phyloP scores from a whole-genome alignment of 1,284 basidiomycete species.

The Naganishia cerealis region DNA sequence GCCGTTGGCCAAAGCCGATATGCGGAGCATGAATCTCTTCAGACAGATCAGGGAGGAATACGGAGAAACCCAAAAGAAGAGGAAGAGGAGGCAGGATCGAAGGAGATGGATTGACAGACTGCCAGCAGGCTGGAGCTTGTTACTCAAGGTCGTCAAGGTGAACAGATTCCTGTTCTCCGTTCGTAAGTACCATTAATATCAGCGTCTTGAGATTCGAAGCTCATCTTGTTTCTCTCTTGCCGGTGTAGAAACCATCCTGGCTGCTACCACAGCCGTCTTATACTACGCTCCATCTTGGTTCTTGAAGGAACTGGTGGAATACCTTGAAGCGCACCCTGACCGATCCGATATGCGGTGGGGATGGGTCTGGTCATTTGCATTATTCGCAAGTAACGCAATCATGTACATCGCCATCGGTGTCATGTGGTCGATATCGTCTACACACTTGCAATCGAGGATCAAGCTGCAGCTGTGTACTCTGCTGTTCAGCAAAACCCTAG shows the following conservation, averaged over 20 bases:
- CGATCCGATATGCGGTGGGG: constrained; percentile 55
- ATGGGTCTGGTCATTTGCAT: constrained; percentile 57
- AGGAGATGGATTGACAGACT: constrained; percentile 14
- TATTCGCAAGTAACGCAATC: constrained; percentile 67
- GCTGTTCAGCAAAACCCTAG: constrained; percentile 82
- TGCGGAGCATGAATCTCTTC: constrained; percentile 55
- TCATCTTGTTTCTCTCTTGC: not conserved
- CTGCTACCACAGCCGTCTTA: constrained; percentile 64
- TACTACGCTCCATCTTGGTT: constrained; percentile 80
- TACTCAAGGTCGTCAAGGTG: constrained; percentile 34
- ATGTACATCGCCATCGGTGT: constrained; percentile 57
- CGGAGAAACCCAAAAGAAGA: constrained; percentile 42
- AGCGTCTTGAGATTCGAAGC: constrained; percentile 29
- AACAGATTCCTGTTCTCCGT: constrained; percentile 22
- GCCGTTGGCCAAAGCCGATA: constrained; percentile 69
- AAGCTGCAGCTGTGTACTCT: constrained; percentile 80
- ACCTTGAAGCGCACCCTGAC: constrained; percentile 65
- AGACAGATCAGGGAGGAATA: constrained; percentile 44
- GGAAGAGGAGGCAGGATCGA: constrained; percentile 18
- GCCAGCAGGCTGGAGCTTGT: constrained; percentile 33
- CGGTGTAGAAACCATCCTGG: constrained; percentile 59
- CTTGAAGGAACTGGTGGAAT: constrained; percentile 67
- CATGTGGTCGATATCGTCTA: constrained; percentile 50
- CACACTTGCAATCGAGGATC: constrained; percentile 58
- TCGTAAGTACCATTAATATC: not conserved